These are phyloP conservation scores for Colletotrichum falcatum DNA, from an alignment of 2,329 filamentous ascomycete species.

Conservation along the genomic window DNA sequence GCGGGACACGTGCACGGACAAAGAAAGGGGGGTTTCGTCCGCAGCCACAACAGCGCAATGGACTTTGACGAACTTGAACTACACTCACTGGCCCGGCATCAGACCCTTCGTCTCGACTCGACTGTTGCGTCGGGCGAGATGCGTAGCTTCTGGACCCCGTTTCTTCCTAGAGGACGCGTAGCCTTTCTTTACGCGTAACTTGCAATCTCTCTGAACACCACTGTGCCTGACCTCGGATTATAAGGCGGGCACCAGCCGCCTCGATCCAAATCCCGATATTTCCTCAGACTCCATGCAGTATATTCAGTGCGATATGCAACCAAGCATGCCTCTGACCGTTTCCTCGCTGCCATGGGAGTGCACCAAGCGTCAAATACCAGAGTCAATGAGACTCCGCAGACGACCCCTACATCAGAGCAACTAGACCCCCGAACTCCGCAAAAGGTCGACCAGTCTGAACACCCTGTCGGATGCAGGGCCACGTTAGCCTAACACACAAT, in stretches of 20 bases:
- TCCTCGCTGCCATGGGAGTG: not conserved
- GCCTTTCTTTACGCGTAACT: not conserved
- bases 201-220: not conserved
- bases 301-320: not conserved
- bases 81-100: not conserved
- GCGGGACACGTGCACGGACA: conserved; percentile 6
- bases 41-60: not conserved
- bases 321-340: not conserved
- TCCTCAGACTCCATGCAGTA: not conserved
- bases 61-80: not conserved
- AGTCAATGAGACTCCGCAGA: not conserved
- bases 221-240: not conserved
- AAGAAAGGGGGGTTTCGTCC: not conserved
- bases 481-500: not conserved
- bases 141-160: not conserved
- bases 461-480: not conserved
- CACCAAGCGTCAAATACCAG: not conserved
- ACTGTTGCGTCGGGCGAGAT: not conserved
- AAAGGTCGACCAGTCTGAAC: not conserved
- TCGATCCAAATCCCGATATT: not conserved
- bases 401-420: not conserved
- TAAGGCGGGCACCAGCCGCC: not conserved
- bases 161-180: not conserved
- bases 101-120: not conserved
- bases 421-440: not conserved